Conservation (phyloP, 495 filamentous ascomycete species). For the Chaetomium fimeti region DNA sequence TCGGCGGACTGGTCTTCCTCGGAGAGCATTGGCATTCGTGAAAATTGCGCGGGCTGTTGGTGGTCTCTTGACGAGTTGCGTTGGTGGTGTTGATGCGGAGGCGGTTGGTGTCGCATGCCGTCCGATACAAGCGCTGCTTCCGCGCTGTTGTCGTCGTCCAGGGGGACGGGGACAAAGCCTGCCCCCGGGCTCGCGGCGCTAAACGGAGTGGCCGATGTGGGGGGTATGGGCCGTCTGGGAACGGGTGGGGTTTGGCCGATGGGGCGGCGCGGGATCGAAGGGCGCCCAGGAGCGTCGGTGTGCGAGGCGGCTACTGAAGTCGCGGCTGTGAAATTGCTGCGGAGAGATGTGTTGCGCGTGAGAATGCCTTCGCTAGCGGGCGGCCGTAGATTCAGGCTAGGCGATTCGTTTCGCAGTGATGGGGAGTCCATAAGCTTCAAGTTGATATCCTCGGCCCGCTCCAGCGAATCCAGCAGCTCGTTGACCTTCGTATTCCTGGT, state of each 20-base stretch:
- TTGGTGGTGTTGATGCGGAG: not conserved
- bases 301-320: conserved; percentile 18
- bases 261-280: conserved; percentile 18
- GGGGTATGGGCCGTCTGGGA: conserved; percentile 18
- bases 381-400: conserved; percentile 3
- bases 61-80: conserved; percentile 9
- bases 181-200: not conserved
- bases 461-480: conserved; percentile 28
- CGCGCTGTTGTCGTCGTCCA: conserved; percentile 30
- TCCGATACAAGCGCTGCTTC: conserved; percentile 32
- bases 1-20: conserved; percentile 32
- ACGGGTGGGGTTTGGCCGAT: not conserved
- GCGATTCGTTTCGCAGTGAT: conserved; percentile 12
- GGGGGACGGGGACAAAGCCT: conserved; percentile 22
- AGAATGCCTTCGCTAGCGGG: conserved; percentile 38
- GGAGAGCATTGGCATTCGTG: conserved; percentile 30
- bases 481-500: conserved; percentile 27
- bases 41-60: not conserved
- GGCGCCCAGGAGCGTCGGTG: conserved; percentile 1
- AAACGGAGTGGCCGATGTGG: not conserved
- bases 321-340: conserved; percentile 32
- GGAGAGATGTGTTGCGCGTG: conserved; percentile 36
- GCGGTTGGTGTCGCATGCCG: conserved; percentile 26
- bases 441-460: conserved; percentile 32
- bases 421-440: conserved; percentile 26